A percentile compares a stretch with the other conserved stretches of the same genome.
These are phyloP conservation scores for Neurospora sp. DNA, from an alignment of 495 filamentous ascomycete species.

Conservation along the genomic window DNA sequence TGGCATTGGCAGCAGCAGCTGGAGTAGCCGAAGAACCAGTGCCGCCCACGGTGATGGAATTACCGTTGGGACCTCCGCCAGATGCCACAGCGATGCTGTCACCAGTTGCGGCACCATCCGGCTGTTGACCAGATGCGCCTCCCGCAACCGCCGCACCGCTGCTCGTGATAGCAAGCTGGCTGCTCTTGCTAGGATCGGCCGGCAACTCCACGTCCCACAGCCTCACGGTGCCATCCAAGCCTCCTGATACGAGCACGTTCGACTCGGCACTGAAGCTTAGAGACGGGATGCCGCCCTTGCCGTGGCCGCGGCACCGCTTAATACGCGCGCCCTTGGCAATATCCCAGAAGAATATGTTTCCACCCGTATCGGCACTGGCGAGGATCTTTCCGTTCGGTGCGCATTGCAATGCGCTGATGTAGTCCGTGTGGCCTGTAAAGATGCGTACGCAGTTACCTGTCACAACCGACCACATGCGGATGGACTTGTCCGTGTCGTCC, in stretches of 20 bases:
- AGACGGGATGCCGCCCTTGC: conserved; percentile 87
- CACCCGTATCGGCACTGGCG: conserved; percentile 75
- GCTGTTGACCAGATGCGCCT: conserved; percentile 45
- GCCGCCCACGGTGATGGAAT: conserved; percentile 23
- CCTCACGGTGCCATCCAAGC: conserved; percentile 85
- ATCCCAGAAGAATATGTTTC: conserved; percentile 89
- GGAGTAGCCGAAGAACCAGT: conserved; percentile 14
- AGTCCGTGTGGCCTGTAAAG: conserved; percentile 83
- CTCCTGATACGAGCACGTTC: conserved; percentile 75
- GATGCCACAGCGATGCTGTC: conserved; percentile 39
- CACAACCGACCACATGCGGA: conserved; percentile 93
- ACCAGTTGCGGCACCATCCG: conserved; percentile 40
- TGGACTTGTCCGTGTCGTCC: conserved; percentile 67
- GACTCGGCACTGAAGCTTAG: conserved; percentile 86
- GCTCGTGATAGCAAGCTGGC: conserved; percentile 13
- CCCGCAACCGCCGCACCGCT: background rate
- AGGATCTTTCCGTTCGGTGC: conserved; percentile 78
- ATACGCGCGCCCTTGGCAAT: conserved; percentile 68
- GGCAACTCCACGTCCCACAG: conserved; percentile 81
- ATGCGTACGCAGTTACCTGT: conserved; percentile 78
- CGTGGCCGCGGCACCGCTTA: conserved; percentile 90
- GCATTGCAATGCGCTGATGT: conserved; percentile 72
- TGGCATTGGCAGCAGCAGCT: conserved; percentile 13
- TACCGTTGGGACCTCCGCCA: conserved; percentile 20
- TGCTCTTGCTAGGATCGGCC: conserved; percentile 33